Evolutionary conservation across 2,329 filamentous ascomycete genomes (phyloP).

Genomic region (Penicillium hesseltinei): DNA sequence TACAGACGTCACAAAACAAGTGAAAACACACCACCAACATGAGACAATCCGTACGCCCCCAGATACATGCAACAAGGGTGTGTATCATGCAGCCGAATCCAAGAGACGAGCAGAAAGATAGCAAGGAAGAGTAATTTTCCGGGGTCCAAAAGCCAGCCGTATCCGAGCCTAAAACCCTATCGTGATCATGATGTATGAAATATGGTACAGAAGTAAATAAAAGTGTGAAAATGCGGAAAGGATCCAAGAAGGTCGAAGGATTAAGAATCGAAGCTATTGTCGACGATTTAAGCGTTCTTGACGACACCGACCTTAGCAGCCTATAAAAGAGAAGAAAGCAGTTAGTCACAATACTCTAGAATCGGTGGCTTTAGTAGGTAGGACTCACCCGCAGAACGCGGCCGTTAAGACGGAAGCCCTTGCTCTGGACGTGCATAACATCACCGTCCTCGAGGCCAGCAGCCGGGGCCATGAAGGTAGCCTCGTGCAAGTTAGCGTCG

Average conservation of each 20-base stretch:
- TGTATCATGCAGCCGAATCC: conserved; percentile 37
- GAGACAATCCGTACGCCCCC: conserved; percentile 33
- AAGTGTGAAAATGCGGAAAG: conserved; percentile 4
- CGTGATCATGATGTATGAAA: conserved; percentile 32
- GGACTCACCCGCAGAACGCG: conserved; percentile 67
- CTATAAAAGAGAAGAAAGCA: conserved; percentile 27
- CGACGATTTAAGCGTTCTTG: conserved; percentile 62
- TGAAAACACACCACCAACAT: conserved; percentile 23
- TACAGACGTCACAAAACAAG: conserved; percentile 21
- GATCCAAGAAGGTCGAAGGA: background rate
- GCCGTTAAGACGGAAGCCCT: conserved; percentile 93
- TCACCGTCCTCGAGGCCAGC: conserved; percentile 84
- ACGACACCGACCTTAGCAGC: conserved; percentile 96
- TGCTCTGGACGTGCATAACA: conserved; percentile 90
- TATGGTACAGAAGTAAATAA: conserved; percentile 35
- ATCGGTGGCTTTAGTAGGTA: background rate
- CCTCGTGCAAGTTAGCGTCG: conserved; percentile 95
- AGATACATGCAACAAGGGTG: conserved; percentile 29
- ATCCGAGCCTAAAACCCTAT: conserved; percentile 24
- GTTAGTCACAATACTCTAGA: background rate
- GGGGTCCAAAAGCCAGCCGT: conserved; percentile 22
- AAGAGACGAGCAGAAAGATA: conserved; percentile 27
- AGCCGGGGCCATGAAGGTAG: conserved; percentile 88
- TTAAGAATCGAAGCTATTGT: conserved; percentile 11
- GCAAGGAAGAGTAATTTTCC: conserved; percentile 23